phyloP scores from a whole-genome alignment of 768 basidiomycete species.

The Lactarius trivialis region DNA sequence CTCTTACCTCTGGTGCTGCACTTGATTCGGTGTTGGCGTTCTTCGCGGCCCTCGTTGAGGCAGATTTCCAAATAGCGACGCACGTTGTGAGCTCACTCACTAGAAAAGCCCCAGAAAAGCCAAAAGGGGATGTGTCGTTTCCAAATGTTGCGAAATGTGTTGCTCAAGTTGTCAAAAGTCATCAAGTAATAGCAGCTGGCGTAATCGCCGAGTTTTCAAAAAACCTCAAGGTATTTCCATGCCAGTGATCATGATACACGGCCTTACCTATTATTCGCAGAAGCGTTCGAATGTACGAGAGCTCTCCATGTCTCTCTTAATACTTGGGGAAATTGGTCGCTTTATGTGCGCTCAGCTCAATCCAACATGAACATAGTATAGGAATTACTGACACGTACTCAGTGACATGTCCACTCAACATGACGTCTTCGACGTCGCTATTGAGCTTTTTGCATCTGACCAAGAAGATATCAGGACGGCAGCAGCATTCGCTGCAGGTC shows the following conservation, averaged over 20 bases:
- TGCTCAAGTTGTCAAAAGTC: slow-evolving; percentile 70
- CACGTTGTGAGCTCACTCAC: slow-evolving; percentile 76
- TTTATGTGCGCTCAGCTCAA: slow-evolving; percentile 53
- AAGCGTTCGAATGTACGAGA: slow-evolving; percentile 42
- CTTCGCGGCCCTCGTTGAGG: slow-evolving; percentile 74
- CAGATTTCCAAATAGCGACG: slow-evolving; percentile 76
- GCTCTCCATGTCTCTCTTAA: slow-evolving; percentile 76
- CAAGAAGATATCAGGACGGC: slow-evolving; percentile 85
- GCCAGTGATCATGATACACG: not conserved
- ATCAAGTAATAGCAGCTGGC: slow-evolving; percentile 67
- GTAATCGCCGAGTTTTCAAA: slow-evolving; percentile 83
- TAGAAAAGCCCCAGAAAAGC: slow-evolving; percentile 55
- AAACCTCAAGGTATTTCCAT: slow-evolving; percentile 56
- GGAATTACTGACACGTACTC: slow-evolving; percentile 1
- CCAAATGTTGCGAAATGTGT: slow-evolving; percentile 81
- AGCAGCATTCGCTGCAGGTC: slow-evolving; percentile 90
- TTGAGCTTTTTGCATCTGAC: slow-evolving; percentile 68
- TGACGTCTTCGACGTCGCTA: slow-evolving; percentile 68
- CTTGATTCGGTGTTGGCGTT: slow-evolving; percentile 80
- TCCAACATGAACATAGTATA: not conserved
- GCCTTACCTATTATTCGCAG: not conserved
- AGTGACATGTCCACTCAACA: slow-evolving; percentile 84
- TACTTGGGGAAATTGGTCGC: slow-evolving; percentile 90
- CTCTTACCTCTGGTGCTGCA: slow-evolving; percentile 66
- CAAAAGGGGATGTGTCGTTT: slow-evolving; percentile 47